Evolutionary conservation across 352 stramenopile species (phyloP), one percentile per base, ranked within the genome.

Genomic region (Phytophthora ohioensis): DNA sequence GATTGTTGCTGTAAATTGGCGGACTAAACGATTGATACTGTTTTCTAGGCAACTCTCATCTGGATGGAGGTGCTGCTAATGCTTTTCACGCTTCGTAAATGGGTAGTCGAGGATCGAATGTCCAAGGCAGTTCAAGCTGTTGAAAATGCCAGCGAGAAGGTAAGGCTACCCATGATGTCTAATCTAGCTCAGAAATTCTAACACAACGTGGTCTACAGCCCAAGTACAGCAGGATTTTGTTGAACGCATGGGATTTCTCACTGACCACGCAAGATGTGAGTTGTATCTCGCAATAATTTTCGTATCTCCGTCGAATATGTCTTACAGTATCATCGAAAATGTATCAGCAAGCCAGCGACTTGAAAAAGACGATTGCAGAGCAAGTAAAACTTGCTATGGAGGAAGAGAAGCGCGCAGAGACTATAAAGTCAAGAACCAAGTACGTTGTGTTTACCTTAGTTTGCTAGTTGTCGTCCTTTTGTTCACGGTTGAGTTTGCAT

Each of bases 181-280:
- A 56, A 36, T 13, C 45, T 55, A 27, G 34, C 13, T 39, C 32
- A 41, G n/a, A 3, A 43, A 45, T 41, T 8, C 41, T 27, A 59
- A 43, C 32, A 17, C 15, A 41, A 35, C n/a, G 5, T 21, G 10
- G 21, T 73, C 27, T 57, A 5, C 57, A 92, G 76, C 81, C 78
- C 10, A 88, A 78, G 52, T 93, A 90, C 62, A 78, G 79, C 45
- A 78, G 84, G 30, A 76, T 90, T 12, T 49, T 92, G 3, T 35
- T 94, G 9, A 94, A 94, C 56, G 85, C 81, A 6, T 95, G 87
- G 87, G 87, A 95, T 55, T 88, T 90, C 57, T 81, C 77, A 2
- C 46, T 84, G 3, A 79, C 71, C 12, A 82, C 79, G 0, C 17
- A 42, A 17, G 71, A 90, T 68, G 85, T 91, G 36, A 34, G 72